Conservation (phyloP, 805 yeast genomes). For the Zygoascus biomembranicola region DNA sequence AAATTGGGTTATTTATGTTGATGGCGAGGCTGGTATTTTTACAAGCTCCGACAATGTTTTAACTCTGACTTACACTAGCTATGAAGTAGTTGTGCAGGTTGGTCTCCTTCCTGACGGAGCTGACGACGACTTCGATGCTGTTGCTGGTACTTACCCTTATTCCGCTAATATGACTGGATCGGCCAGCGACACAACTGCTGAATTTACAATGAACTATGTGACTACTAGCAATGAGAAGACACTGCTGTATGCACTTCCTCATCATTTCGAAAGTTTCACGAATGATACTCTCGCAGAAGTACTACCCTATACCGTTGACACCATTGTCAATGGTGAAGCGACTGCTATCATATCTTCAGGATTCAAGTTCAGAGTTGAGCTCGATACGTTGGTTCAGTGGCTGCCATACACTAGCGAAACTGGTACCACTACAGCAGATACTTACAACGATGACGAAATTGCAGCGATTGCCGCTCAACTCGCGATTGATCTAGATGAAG, state of each 20-base stretch:
- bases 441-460: conserved; percentile 19
- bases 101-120: conserved; percentile 33
- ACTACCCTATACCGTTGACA: conserved; percentile 14
- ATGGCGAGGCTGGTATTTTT: conserved; percentile 24
- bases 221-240: conserved; percentile 13
- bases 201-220: background rate
- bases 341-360: conserved; percentile 29
- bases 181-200: background rate
- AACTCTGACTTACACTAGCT: background rate
- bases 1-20: conserved; percentile 58
- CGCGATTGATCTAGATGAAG: background rate
- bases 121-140: conserved; percentile 20
- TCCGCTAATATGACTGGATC: background rate
- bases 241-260: conserved; percentile 60
- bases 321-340: conserved; percentile 39
- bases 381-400: conserved; percentile 43
- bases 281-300: conserved; percentile 19
- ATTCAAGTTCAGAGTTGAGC: conserved; percentile 33
- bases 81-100: conserved; percentile 53
- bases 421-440: background rate
- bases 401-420: conserved; percentile 34
- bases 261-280: conserved; percentile 45
- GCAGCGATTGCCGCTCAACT: conserved; percentile 34
- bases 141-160: background rate
- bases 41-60: background rate